Percentiles rank a stretch among this genome's conserved stretches.
These are phyloP conservation scores for Hapsidospora chrysogenum DNA, from an alignment of 495 filamentous ascomycete species.

Conservation along the genomic window DNA sequence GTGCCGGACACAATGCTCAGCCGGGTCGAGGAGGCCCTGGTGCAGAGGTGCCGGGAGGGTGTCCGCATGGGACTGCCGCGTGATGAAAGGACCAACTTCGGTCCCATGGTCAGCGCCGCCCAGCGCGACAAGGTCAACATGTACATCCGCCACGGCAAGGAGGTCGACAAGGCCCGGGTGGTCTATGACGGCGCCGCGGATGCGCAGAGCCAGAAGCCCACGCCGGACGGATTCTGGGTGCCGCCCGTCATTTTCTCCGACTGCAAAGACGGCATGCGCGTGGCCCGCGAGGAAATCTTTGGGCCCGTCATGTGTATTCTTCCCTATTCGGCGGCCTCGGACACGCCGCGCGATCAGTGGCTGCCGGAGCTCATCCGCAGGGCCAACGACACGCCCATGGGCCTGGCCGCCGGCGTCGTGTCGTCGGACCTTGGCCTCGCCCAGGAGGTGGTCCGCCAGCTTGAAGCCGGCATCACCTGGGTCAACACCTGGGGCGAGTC, in stretches of 20 bases:
- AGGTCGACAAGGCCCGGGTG: conserved; percentile 9
- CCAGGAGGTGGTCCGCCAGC: conserved; percentile 47
- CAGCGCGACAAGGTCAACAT: conserved; percentile 16
- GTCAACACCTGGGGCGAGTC: conserved; percentile 33
- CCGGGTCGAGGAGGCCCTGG: conserved; percentile 39
- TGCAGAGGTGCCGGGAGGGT: conserved; percentile 34
- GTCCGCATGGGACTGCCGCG: conserved; percentile 45
- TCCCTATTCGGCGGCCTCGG: conserved; percentile 43
- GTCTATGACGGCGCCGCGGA: conserved; percentile 12
- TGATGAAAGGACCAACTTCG: conserved; percentile 45
- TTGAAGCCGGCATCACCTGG: conserved; percentile 50
- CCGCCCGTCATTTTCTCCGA: conserved; percentile 57
- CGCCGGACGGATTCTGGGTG: conserved; percentile 45
- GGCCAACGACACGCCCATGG: conserved; percentile 59
- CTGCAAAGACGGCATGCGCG: conserved; percentile 46
- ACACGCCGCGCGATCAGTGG: conserved; percentile 52
- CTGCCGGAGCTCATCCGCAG: conserved; percentile 48
- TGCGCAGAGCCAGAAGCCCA: conserved; percentile 2
- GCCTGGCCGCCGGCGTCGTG: conserved; percentile 66
- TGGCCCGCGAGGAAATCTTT: conserved; percentile 32
- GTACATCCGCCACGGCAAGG: conserved; percentile 19
- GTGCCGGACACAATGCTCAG: conserved; percentile 40
- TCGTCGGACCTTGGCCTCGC: conserved; percentile 54
- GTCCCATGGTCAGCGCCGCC: conserved; percentile 31
- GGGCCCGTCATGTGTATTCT: conserved; percentile 63